Percentiles rank a stretch among this genome's conserved stretches.
These are phyloP conservation scores for Neocucurbitaria cava DNA, from an alignment of 2,329 filamentous ascomycete genomes.

Conservation along the genomic window DNA sequence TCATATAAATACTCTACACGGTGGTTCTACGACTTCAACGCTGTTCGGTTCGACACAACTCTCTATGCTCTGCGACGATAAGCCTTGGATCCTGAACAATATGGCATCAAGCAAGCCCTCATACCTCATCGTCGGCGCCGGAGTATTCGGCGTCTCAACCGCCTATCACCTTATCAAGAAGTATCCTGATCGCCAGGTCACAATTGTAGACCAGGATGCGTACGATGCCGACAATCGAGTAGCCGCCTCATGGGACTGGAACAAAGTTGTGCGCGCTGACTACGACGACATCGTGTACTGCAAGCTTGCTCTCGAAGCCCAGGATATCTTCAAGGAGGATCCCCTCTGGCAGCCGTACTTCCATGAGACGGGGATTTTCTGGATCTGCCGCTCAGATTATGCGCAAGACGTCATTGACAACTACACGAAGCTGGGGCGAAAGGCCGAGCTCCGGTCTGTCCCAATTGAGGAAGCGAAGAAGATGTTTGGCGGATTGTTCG, in stretches of 20 bases:
- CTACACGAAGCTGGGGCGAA: slow-evolving; percentile 58
- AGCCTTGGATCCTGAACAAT: slow-evolving; percentile 21
- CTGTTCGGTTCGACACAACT: slow-evolving; percentile 12
- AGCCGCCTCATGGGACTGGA: slow-evolving; percentile 76
- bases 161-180: slow-evolving; percentile 50
- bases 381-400: slow-evolving; percentile 50
- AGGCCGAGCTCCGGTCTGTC: slow-evolving; percentile 55
- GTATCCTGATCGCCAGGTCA: slow-evolving; percentile 50
- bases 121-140: slow-evolving; percentile 46
- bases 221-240: slow-evolving; percentile 43
- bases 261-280: slow-evolving; percentile 74
- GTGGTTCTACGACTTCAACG: slow-evolving; percentile 8
- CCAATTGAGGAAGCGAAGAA: slow-evolving; percentile 60
- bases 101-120: slow-evolving; percentile 40
- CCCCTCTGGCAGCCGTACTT: slow-evolving; percentile 63
- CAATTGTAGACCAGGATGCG: slow-evolving; percentile 49
- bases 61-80: slow-evolving; percentile 20
- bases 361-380: slow-evolving; percentile 61
- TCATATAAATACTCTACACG: slow-evolving; percentile 25
- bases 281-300: slow-evolving; percentile 71
- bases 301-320: slow-evolving; percentile 69
- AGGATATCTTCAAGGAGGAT: slow-evolving; percentile 66
- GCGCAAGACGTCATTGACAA: slow-evolving; percentile 58
- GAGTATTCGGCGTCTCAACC: slow-evolving; percentile 48
- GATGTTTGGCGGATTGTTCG: slow-evolving; percentile 65